Conservation (phyloP, 306 rosid species). For the Corylus heterophylla region DNA sequence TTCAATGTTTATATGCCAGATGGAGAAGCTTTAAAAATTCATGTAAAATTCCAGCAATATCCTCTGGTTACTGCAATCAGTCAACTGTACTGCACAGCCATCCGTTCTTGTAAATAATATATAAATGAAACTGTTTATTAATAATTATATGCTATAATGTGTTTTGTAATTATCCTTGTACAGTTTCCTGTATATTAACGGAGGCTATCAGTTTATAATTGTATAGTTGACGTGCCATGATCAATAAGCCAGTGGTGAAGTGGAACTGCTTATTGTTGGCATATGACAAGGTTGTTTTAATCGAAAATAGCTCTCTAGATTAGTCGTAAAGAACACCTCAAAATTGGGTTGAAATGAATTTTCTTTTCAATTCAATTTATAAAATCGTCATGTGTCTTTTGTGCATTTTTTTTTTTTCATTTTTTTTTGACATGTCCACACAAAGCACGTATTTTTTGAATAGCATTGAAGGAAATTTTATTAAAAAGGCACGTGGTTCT, state of each 20-base stretch:
- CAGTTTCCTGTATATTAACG: background rate
- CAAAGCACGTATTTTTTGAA: no score
- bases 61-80: background rate
- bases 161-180: background rate
- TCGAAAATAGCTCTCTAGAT: background rate
- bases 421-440: no score
- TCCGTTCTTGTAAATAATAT: background rate
- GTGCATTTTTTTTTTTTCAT: no score
- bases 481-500: no score
- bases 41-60: background rate
- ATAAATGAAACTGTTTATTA: background rate
- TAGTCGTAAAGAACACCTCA: background rate
- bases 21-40: background rate
- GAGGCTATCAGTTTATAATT: background rate
- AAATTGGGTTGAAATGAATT: no score
- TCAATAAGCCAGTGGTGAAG: background rate
- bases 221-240: background rate
- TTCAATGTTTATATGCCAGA: background rate
- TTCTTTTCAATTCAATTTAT: no score
- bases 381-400: no score
- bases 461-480: no score
- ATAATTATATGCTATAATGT: background rate
- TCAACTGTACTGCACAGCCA: background rate
- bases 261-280: background rate
- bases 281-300: background rate